Evolutionary conservation across 2,329 filamentous ascomycete species (phyloP).

Genomic region (Neoscytalidium dimidiatum): DNA sequence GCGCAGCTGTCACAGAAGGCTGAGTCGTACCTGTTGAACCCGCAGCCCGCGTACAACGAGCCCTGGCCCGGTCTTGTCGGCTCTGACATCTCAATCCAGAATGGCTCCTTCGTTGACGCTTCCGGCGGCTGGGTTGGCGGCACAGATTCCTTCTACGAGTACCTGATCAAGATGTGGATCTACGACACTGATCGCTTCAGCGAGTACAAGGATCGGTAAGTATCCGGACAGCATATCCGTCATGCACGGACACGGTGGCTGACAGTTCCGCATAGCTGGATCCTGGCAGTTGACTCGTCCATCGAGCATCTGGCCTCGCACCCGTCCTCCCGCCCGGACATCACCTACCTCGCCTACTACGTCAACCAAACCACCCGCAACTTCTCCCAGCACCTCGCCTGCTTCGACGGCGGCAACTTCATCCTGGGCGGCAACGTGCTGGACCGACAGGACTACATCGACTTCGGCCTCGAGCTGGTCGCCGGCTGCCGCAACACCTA

Average conservation of each 20-base stretch:
- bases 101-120: conserved; percentile 67
- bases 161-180: conserved; percentile 87
- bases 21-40: conserved; percentile 69
- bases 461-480: conserved; percentile 73
- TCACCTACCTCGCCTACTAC: conserved; percentile 71
- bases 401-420: conserved; percentile 84
- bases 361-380: conserved; percentile 44
- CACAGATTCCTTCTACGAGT: conserved; percentile 83
- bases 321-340: conserved; percentile 64
- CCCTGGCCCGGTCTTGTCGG: conserved; percentile 79
- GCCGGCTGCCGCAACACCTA: conserved; percentile 77
- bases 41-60: conserved; percentile 63
- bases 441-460: conserved; percentile 63
- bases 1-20: conserved; percentile 66
- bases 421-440: conserved; percentile 77
- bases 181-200: conserved; percentile 69
- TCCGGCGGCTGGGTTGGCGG: conserved; percentile 76
- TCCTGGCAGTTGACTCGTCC: conserved; percentile 72
- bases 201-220: conserved; percentile 63
- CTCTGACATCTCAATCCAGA: conserved; percentile 62
- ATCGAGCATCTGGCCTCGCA: conserved; percentile 71
- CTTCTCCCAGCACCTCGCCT: conserved; percentile 61
- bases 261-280: conserved; percentile 55
- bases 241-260: neutral
- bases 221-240: neutral